Evolutionary conservation across 2,329 filamentous ascomycete species (phyloP).

Genomic region (Cadophora gregata): DNA sequence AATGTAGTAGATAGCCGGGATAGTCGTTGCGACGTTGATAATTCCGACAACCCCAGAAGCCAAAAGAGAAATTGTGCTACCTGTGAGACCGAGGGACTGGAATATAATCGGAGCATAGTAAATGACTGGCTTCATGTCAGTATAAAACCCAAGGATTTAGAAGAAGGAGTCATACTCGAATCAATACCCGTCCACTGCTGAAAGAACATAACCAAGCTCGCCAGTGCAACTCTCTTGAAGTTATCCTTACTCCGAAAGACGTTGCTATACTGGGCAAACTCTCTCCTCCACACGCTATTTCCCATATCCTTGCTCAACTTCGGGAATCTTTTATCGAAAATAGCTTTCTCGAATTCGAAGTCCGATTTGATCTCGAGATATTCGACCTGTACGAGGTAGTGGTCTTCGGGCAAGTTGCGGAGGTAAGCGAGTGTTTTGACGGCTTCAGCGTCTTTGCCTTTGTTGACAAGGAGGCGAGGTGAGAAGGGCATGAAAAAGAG

Average conservation of each 20-base stretch:
- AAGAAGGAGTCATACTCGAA: constrained; percentile 37
- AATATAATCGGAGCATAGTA: constrained; percentile 22
- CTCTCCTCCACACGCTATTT: constrained; percentile 50
- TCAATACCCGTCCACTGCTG: constrained; percentile 54
- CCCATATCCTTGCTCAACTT: constrained; percentile 50
- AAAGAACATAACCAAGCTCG: constrained; percentile 55
- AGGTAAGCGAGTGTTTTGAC: constrained; percentile 54
- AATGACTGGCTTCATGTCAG: constrained; percentile 8
- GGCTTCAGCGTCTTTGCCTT: constrained; percentile 51
- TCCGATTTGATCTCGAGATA: constrained; percentile 56
- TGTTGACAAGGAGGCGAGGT: constrained; percentile 53
- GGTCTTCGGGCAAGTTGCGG: constrained; percentile 46
- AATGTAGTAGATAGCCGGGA: not conserved
- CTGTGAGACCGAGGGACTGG: constrained; percentile 14
- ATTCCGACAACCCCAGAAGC: not conserved
- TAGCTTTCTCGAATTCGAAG: constrained; percentile 50
- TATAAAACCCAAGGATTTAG: not conserved
- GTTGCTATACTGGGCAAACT: constrained; percentile 57
- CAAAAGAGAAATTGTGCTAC: constrained; percentile 16
- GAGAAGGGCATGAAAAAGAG: constrained; percentile 53
- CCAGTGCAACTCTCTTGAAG: constrained; percentile 53
- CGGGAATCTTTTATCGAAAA: constrained; percentile 53
- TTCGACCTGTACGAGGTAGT: constrained; percentile 51
- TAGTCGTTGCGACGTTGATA: not conserved
- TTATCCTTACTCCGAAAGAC: constrained; percentile 56